A percentile compares a stretch with the other conserved stretches of the same genome.
Conservation (phyloP, 2,329 filamentous ascomycete species). For the Fusarium burgessii region DNA sequence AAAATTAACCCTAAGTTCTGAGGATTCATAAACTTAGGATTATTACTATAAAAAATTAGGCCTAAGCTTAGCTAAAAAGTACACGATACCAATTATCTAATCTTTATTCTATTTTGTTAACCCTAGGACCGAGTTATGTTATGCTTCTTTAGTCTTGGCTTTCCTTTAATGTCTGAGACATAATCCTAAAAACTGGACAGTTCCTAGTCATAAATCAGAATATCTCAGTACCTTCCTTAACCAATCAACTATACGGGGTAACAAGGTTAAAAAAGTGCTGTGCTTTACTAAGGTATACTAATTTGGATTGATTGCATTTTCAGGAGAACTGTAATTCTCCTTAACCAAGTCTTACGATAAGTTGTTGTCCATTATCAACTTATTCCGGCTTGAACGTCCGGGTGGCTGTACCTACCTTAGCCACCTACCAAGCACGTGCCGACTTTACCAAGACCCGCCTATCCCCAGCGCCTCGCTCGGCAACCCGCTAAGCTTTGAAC, state of each 20-base stretch:
- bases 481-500: slow-evolving; percentile 39
- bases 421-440: slow-evolving; percentile 22
- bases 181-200: not conserved
- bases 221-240: not conserved
- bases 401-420: slow-evolving; percentile 14
- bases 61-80: too few relatives aligned
- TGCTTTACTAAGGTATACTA: too few relatives aligned
- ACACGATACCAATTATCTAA: too few relatives aligned
- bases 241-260: not conserved
- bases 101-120: too few relatives aligned
- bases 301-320: too few relatives aligned
- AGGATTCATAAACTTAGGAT: too few relatives aligned
- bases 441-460: slow-evolving; percentile 12
- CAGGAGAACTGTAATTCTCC: too few relatives aligned
- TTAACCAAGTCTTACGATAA: not conserved
- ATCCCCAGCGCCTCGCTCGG: slow-evolving; percentile 43
- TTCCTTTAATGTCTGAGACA: not conserved
- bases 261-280: not conserved
- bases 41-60: too few relatives aligned
- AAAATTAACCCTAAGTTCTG: too few relatives aligned
- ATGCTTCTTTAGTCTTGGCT: not conserved
- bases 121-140: not conserved
- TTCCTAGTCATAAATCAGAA: not conserved
- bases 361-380: not conserved
- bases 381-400: slow-evolving; percentile 18